Evolutionary conservation across 2,329 filamentous ascomycete genomes (phyloP).

Genomic region (Westerdykella aurantiaca): DNA sequence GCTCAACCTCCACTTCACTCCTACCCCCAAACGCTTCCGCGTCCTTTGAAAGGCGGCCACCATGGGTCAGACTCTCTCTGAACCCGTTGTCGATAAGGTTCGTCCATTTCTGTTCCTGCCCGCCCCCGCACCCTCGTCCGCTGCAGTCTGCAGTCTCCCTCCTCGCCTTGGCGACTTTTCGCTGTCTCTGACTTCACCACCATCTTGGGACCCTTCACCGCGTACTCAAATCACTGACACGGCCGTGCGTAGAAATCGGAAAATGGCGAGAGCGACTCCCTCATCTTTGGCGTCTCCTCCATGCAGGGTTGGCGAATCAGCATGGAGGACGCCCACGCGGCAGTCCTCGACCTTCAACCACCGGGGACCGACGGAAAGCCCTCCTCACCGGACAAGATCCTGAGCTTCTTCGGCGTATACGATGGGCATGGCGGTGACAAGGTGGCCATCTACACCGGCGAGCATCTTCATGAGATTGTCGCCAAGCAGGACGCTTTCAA

Average conservation of each 20-base stretch:
- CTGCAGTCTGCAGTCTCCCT: conserved; percentile 10
- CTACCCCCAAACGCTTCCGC: conserved; percentile 11
- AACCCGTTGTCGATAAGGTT: conserved; percentile 99
- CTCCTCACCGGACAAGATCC: conserved; percentile 61
- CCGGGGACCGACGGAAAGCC: conserved; percentile 49
- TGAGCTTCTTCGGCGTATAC: conserved; percentile 97
- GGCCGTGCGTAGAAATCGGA: conserved; percentile 69
- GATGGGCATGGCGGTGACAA: conserved; percentile 97
- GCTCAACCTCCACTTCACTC: conserved; percentile 17
- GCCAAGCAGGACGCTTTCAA: conserved; percentile 93
- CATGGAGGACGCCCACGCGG: conserved; percentile 96
- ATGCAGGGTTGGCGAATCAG: conserved; percentile 99
- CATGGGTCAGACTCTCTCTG: conserved; percentile 99
- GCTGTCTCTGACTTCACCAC: conserved; percentile 1
- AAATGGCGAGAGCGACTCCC: conserved; percentile 84
- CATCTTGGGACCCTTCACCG: neutral
- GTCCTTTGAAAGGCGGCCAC: conserved; percentile 26
- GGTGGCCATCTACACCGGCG: conserved; percentile 86
- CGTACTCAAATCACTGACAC: neutral
- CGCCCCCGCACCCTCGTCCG: conserved; percentile 25
- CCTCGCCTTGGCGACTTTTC: conserved; percentile 10
- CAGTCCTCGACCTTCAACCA: conserved; percentile 78
- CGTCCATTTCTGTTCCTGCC: conserved; percentile 33
- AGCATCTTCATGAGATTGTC: conserved; percentile 89
- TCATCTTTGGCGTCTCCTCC: conserved; percentile 89